Conservation (phyloP, 192 early-diverging fungal species). For the Anaeromyces robustus region DNA sequence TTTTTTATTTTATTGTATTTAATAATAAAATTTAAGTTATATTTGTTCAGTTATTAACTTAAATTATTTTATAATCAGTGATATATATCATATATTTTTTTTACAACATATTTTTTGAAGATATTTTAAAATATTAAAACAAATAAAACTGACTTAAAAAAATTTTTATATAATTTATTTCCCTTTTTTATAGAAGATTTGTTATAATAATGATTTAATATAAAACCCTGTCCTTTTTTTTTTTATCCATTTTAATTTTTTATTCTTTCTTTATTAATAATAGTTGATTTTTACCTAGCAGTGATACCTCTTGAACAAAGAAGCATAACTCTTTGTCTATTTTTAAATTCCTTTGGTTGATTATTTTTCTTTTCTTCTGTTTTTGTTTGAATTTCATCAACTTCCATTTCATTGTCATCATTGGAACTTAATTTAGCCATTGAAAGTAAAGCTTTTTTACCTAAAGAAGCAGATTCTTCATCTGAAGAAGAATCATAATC, state of each 20-base stretch:
- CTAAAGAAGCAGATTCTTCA: not conserved
- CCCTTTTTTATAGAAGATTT: no score
- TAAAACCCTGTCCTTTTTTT: no score
- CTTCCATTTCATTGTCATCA: not conserved
- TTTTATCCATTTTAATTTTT: not conserved
- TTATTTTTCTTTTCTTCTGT: not conserved
- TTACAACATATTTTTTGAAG: no score
- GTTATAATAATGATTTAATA: no score
- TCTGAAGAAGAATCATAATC: not conserved
- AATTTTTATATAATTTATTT: no score
- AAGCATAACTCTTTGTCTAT: constrained; percentile 81
- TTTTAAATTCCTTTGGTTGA: constrained; percentile 19
- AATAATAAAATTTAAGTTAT: no score
- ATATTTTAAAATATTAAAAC: no score
- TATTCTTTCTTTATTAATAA: not conserved
- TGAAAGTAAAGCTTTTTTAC: not conserved
- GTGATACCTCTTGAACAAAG: constrained; percentile 80
- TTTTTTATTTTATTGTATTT: no score
- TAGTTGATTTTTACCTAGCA: constrained; percentile 34
- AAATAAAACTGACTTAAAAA: no score
- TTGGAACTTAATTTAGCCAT: not conserved
- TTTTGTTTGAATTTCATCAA: not conserved
- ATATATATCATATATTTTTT: no score
- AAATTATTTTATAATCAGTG: no score
- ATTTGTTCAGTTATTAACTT: no score